Conservation (phyloP, 169 alveolate species). For the Plasmodium cynomolgi region DNA sequence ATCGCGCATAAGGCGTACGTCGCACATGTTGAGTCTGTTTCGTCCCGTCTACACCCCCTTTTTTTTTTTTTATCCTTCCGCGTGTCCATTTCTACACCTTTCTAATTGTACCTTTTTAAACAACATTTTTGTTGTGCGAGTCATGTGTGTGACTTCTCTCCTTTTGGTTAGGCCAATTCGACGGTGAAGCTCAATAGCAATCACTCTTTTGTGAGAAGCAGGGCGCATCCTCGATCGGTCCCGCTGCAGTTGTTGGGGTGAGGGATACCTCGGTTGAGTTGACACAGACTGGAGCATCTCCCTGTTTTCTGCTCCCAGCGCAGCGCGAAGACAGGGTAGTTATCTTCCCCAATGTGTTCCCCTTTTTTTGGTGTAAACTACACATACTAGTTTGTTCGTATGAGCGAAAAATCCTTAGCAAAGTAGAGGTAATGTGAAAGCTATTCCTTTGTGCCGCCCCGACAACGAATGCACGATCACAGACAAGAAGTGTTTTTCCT, state of each 20-base stretch:
- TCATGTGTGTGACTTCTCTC: neutral
- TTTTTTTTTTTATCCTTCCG: neutral
- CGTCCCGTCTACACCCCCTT: neutral
- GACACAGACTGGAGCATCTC: neutral
- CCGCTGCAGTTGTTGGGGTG: neutral
- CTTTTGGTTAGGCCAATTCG: neutral
- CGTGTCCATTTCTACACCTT: neutral
- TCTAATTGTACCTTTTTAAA: neutral
- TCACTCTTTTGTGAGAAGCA: neutral
- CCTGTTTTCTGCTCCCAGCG: neutral
- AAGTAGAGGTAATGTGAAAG: neutral
- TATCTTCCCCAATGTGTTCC: neutral
- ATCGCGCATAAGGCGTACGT: neutral
- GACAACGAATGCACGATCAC: neutral
- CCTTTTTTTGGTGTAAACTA: neutral
- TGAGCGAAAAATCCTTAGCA: neutral
- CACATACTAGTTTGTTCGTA: neutral
- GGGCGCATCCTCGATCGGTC: neutral
- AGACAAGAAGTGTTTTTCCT: neutral
- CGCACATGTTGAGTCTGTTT: neutral
- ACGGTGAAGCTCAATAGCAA: neutral
- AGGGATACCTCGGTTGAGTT: neutral
- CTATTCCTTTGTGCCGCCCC: neutral
- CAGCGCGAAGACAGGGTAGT: neutral
- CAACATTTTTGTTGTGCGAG: neutral